Conservation (phyloP, 2,329 filamentous ascomycete genomes). For the Cordyceps javanica region DNA sequence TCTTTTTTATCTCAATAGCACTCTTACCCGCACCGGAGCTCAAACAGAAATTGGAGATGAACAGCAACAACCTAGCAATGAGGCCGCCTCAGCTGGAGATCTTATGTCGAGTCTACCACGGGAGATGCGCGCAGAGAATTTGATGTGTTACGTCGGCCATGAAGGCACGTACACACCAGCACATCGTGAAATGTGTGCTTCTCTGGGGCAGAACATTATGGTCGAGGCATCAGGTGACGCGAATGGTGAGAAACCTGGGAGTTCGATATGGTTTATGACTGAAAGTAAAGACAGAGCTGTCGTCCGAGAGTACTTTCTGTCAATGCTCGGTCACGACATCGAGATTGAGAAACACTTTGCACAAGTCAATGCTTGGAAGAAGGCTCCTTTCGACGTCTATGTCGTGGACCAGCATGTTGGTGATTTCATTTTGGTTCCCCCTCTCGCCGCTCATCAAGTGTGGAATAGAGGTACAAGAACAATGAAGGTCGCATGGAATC, state of each 20-base stretch:
- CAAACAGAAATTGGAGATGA: conserved; percentile 30
- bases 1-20: conserved; percentile 89
- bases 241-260: conserved; percentile 73
- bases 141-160: conserved; percentile 98
- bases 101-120: conserved; percentile 87
- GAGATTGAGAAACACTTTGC: conserved; percentile 97
- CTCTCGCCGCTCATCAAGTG: conserved; percentile 90
- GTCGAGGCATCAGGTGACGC: conserved; percentile 75
- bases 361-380: conserved; percentile 91
- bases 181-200: conserved; percentile 96
- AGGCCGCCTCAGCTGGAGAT: conserved; percentile 71
- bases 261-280: conserved; percentile 98
- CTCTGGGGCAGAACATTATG: conserved; percentile 96
- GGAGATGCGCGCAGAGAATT: conserved; percentile 86
- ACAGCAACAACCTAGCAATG: conserved; percentile 44
- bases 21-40: conserved; percentile 40
- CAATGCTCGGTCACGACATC: conserved; percentile 89
- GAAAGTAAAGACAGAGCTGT: conserved; percentile 86
- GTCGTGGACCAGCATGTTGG: conserved; percentile 85
- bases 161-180: conserved; percentile 95
- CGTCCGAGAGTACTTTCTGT: conserved; percentile 90
- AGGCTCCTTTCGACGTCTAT: conserved; percentile 87
- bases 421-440: conserved; percentile 90
- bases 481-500: conserved; percentile 97
- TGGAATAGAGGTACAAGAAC: conserved; percentile 96